Conservation (phyloP, 1,284 basidiomycete genomes). For the Paramarasmius palmivorus region DNA sequence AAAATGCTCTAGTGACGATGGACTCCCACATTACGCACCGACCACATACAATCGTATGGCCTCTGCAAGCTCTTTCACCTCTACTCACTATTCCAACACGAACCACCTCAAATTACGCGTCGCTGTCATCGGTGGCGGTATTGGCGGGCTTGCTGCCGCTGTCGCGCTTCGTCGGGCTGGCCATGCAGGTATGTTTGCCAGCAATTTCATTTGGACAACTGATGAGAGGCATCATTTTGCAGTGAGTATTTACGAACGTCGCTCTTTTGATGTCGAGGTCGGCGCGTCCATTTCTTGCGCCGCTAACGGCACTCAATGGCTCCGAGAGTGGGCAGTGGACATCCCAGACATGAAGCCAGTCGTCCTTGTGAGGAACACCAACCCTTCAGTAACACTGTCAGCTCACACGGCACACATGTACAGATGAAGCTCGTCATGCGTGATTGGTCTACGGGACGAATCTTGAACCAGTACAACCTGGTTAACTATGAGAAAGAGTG, state of each 20-base stretch:
- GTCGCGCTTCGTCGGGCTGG: constrained; percentile 17
- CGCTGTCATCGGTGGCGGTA: constrained; percentile 15
- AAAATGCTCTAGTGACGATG: background rate
- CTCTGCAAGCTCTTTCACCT: background rate
- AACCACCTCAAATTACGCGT: constrained; percentile 11
- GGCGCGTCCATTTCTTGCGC: constrained; percentile 35
- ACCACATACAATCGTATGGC: too few species aligned
- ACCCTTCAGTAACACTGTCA: background rate
- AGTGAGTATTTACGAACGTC: constrained; percentile 29
- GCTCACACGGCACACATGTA: background rate
- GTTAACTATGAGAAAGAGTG: constrained; percentile 31
- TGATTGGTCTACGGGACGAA: constrained; percentile 28
- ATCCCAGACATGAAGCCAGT: constrained; percentile 32
- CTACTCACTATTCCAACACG: background rate
- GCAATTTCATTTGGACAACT: background rate
- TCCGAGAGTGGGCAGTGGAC: constrained; percentile 33
- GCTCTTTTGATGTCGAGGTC: constrained; percentile 31
- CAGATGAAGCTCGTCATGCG: constrained; percentile 32
- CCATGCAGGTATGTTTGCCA: constrained; percentile 10
- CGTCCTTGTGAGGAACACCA: constrained; percentile 19
- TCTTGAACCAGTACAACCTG: constrained; percentile 31
- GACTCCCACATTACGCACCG: background rate
- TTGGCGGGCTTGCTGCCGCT: constrained; percentile 15
- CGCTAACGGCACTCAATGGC: constrained; percentile 34
- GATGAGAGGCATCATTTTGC: background rate